These are phyloP conservation scores for Proliferodiscus dingleyae DNA, from an alignment of 2,329 filamentous ascomycete genomes.

Conservation along the genomic window DNA sequence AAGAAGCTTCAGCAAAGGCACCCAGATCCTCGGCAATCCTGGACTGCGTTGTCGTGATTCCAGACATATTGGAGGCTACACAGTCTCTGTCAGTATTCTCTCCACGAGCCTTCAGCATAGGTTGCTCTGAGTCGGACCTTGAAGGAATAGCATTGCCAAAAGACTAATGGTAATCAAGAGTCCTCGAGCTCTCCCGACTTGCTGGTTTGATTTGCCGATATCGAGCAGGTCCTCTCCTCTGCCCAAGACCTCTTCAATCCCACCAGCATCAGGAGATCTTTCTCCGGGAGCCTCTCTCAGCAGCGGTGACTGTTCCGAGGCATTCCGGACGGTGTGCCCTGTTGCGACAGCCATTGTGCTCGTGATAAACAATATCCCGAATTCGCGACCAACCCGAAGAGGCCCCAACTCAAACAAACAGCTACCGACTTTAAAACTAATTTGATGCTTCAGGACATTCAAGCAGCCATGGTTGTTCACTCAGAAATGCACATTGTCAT, in stretches of 20 bases:
- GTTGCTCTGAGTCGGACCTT: constrained; percentile 47
- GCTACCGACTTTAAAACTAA: too few species aligned
- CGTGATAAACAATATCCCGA: not conserved
- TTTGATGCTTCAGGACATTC: too few species aligned
- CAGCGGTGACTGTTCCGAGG: constrained; percentile 19
- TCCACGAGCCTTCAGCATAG: too few species aligned
- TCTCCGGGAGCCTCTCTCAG: constrained; percentile 9
- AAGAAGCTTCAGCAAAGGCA: constrained; percentile 67
- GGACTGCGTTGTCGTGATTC: constrained; percentile 77
- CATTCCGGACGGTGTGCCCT: not conserved
- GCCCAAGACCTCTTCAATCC: constrained; percentile 14
- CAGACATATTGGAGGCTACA: constrained; percentile 61
- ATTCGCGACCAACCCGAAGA: too few species aligned
- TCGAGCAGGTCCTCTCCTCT: constrained; percentile 17
- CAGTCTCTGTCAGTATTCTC: constrained; percentile 5
- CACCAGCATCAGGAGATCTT: constrained; percentile 9
- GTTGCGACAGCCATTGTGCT: not conserved
- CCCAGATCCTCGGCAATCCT: constrained; percentile 70
- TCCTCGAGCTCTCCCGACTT: constrained; percentile 31
- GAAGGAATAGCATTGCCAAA: constrained; percentile 54
- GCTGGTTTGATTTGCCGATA: constrained; percentile 26
- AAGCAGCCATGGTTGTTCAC: too few species aligned
- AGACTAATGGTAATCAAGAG: constrained; percentile 47
- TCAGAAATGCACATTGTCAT: too few species aligned
- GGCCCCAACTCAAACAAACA: too few species aligned